Conservation (phyloP, 1,284 basidiomycete species). For the Ustilago trichophora region DNA sequence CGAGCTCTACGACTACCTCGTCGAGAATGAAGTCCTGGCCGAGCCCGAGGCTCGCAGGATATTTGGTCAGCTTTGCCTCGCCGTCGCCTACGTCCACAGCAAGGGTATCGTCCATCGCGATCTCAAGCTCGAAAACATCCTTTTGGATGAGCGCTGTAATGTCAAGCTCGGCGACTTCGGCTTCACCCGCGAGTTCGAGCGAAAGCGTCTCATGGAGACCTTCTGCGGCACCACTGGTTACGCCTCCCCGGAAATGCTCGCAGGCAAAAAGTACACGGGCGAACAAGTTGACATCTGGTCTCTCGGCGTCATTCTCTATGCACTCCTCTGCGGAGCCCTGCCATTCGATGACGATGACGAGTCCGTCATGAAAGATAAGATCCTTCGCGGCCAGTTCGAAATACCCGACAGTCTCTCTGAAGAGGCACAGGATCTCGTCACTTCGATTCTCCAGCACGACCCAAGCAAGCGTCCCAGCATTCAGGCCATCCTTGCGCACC, state of each 20-base stretch:
- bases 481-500: slow-evolving; percentile 83
- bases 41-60: slow-evolving; percentile 65
- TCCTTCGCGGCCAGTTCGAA: slow-evolving; percentile 86
- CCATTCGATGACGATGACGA: slow-evolving; percentile 98
- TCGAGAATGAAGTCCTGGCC: slow-evolving; percentile 65
- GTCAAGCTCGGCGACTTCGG: slow-evolving; percentile 87
- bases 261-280: slow-evolving; percentile 87
- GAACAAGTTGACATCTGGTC: slow-evolving; percentile 99
- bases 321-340: slow-evolving; percentile 89
- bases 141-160: slow-evolving; percentile 68
- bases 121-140: slow-evolving; percentile 71
- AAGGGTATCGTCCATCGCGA: slow-evolving; percentile 69
- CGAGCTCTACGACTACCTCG: slow-evolving; percentile 69
- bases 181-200: slow-evolving; percentile 92
- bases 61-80: slow-evolving; percentile 68
- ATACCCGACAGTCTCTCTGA: slow-evolving; percentile 80
- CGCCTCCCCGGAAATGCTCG: slow-evolving; percentile 93
- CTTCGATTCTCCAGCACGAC: slow-evolving; percentile 81
- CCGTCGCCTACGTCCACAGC: slow-evolving; percentile 67
- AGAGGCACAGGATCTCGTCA: slow-evolving; percentile 85
- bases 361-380: slow-evolving; percentile 83
- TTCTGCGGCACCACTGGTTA: slow-evolving; percentile 97
- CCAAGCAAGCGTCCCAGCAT: slow-evolving; percentile 80
- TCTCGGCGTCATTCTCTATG: slow-evolving; percentile 91
- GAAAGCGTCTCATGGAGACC: slow-evolving; percentile 85